Evolutionary conservation across 352 stramenopile genomes (phyloP).

Genomic region (Peronospora belbahrii): DNA sequence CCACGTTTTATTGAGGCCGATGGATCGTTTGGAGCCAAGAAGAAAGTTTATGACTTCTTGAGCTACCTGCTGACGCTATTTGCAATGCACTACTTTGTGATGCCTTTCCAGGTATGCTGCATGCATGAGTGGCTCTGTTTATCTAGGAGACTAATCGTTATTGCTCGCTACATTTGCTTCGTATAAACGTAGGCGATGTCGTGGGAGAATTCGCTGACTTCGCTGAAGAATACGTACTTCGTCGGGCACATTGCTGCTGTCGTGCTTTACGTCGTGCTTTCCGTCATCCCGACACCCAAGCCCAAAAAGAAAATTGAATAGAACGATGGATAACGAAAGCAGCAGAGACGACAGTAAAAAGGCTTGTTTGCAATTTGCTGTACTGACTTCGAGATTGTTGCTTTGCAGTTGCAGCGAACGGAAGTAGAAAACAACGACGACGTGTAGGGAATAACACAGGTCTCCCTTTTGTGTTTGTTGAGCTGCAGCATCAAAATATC

Average conservation of each 20-base stretch:
- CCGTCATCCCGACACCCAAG: slow-evolving; percentile 48
- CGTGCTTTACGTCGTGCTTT: slow-evolving; percentile 66
- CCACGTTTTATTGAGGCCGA: slow-evolving; percentile 58
- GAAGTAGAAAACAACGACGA: slow-evolving; percentile 6
- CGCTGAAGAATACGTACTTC: slow-evolving; percentile 65
- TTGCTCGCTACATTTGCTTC: background rate
- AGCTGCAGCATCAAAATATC: background rate
- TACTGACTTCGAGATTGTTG: slow-evolving; percentile 9
- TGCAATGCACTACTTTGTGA: slow-evolving; percentile 62
- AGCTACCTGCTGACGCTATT: slow-evolving; percentile 39
- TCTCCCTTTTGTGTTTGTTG: background rate
- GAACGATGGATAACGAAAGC: slow-evolving; percentile 1
- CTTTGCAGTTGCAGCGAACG: background rate
- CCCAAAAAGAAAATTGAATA: slow-evolving; percentile 51
- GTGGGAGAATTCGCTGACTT: slow-evolving; percentile 53
- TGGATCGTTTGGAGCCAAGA: slow-evolving; percentile 36
- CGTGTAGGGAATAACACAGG: slow-evolving; percentile 17
- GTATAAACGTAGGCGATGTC: slow-evolving; percentile 36
- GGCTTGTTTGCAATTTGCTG: slow-evolving; percentile 9
- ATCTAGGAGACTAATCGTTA: background rate
- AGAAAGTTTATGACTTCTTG: slow-evolving; percentile 60
- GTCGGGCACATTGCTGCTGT: slow-evolving; percentile 54
- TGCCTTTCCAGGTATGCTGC: slow-evolving; percentile 53
- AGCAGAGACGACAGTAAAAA: slow-evolving; percentile 5
- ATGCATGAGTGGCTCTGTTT: background rate